These are phyloP conservation scores for Elongisporangium anandrum DNA, from an alignment of 352 stramenopile species.

Conservation along the genomic window DNA sequence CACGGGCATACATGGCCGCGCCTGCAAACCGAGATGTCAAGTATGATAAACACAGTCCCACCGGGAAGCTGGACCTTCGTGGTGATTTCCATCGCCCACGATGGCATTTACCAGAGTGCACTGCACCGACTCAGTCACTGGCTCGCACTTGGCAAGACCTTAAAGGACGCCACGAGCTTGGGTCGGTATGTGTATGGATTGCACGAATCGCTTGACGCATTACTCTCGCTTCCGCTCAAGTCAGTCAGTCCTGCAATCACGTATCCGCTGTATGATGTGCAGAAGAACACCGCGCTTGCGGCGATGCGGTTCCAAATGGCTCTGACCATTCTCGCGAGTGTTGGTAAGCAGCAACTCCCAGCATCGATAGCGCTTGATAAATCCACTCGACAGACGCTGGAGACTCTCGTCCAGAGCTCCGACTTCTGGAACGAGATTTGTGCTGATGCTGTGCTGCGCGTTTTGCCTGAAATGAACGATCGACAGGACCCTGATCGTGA, in stretches of 20 bases:
- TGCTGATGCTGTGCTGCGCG: constrained; percentile 2
- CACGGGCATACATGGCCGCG: not conserved
- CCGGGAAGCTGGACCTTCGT: constrained; percentile 55
- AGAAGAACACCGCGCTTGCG: constrained; percentile 47
- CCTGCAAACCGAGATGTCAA: not conserved
- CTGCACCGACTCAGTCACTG: constrained; percentile 38
- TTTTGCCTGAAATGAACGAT: constrained; percentile 21
- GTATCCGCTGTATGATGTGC: constrained; percentile 43
- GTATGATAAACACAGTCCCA: constrained; percentile 1
- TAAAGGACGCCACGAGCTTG: constrained; percentile 20
- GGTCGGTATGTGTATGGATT: constrained; percentile 29
- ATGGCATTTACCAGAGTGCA: constrained; percentile 41
- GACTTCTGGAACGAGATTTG: constrained; percentile 1
- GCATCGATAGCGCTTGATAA: constrained; percentile 1
- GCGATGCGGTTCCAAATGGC: constrained; percentile 33
- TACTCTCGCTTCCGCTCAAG: constrained; percentile 1
- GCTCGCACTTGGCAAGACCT: constrained; percentile 20
- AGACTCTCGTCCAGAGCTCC: constrained; percentile 10
- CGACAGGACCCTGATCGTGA: constrained; percentile 16
- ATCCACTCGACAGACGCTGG: constrained; percentile 6
- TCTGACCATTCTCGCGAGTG: constrained; percentile 10
- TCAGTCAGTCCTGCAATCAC: constrained; percentile 15
- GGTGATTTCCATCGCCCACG: constrained; percentile 38
- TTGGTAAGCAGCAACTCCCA: not conserved
- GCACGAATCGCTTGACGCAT: constrained; percentile 13